These are phyloP conservation scores for Aspergillus spinulosporus DNA, from an alignment of 2,329 filamentous ascomycete genomes.

Conservation along the genomic window DNA sequence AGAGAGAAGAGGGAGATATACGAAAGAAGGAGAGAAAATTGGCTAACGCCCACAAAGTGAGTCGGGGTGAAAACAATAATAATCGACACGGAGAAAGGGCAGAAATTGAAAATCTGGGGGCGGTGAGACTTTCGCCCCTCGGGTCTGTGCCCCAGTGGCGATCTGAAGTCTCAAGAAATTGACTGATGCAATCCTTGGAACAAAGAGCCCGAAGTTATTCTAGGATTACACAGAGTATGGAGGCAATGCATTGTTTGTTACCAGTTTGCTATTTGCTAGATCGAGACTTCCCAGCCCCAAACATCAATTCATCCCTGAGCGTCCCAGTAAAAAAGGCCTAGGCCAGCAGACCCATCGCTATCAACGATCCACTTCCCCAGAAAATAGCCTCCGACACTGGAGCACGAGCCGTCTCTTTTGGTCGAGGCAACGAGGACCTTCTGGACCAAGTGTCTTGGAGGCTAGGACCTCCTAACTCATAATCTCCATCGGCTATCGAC, in stretches of 20 bases:
- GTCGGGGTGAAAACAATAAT: no score
- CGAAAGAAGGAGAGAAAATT: no score
- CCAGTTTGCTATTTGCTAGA: neutral
- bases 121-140: neutral
- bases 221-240: neutral
- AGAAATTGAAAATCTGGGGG: neutral
- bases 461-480: neutral
- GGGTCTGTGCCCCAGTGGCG: no score
- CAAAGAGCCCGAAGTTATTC: no score
- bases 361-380: slow-evolving; percentile 11
- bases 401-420: neutral
- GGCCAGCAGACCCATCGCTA: neutral
- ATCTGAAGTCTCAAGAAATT: no score
- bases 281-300: neutral
- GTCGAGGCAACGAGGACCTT: neutral
- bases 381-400: neutral
- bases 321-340: neutral
- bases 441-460: neutral
- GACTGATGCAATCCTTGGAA: no score
- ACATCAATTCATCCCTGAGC: neutral
- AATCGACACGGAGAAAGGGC: neutral
- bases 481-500: neutral
- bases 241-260: neutral
- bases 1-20: no score
- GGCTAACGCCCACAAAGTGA: no score